Evolutionary conservation across 2,329 filamentous ascomycete species (phyloP), one percentile per base, ranked within the genome.

Genomic region (Tolypocladium tropicale): DNA sequence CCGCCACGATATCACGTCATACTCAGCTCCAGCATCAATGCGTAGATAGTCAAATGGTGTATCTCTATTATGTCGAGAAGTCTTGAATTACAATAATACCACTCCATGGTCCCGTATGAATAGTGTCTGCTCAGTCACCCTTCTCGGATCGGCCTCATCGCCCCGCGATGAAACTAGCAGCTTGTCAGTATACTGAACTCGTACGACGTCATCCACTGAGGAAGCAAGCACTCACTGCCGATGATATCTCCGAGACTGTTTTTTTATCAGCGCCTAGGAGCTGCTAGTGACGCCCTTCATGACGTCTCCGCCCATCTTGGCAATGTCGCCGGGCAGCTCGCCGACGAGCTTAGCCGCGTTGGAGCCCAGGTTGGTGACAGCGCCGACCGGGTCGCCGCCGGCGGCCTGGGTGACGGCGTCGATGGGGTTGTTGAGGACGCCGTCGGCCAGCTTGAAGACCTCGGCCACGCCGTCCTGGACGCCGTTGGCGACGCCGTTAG

Each of bases 371-470:
- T 23, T 12, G 16, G 53, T 51, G 21, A 41, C 46, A 12, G 57
- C 58, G 3, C 53, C 51, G 36, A 48, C 21, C 2, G 50, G 52
- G 53, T 59, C 43, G 39, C 55, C 55, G 30, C 39, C 6, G 3
- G 53, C 7, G 18, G 54, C 5, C 33, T 58, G 54, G 25, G 14
- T 21, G 34, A 57, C 12, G 11, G 41, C 56, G 25, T 62, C 59
- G 36, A 50, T 33, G 32, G 59, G 60, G 18, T 57, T 53, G 56
- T 62, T 62, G 37, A 62, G 58, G 11, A 60, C 16, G 10, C 23
- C 52, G 28, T 62, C 60, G 6, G 32, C 60, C 2, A 52, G 11
- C 41, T 59, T 59, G 58, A 62, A 62, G 34, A 60, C 3, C 18
- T 57, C 53, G n/a, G 59, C 55, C 3, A 55, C 28, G 14, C 41